Evolutionary conservation across 2,329 filamentous ascomycete species (phyloP), one percentile per base, ranked within the genome.

Genomic region (Cryphonectria radicalis): DNA sequence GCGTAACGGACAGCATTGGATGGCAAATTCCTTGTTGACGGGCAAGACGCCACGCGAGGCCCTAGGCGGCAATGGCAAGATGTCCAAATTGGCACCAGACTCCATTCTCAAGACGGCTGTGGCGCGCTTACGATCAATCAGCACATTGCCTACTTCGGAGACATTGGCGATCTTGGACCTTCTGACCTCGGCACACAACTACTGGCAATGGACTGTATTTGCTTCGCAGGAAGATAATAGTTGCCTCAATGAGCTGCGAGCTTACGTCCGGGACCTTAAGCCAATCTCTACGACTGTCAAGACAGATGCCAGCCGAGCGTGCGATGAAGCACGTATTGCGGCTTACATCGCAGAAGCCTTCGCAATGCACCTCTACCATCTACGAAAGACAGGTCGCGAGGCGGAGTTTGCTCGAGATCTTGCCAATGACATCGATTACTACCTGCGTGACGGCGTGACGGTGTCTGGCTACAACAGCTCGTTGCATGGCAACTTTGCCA

Each of bases 131-230:
- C 87, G 88, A 25, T 85, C 85, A 14, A 89, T 97, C 72, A 86
- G 88, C 35, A 84, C 87, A 1, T 80, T 95, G 32, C 85, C 91
- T 11, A 85, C 88, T n/a, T 83, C 84, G 46, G 89, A 94, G 73
- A 89, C 91, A 4, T 83, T 94, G 32, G 90, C 92, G 0, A 90
- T 98, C 76, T 85, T 99, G 22, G 91, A 95, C 76, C 98, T 98
- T 79, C 89, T 98, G 53, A 90, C 93, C 2, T 90, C 92, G 3
- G 93, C 95, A 5, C 95, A 98, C 78, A 96, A 97, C 79, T 93
- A 94, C 78, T 98, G 95, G 95, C 92, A 95, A 0, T 97, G 95
- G 93, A 95, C 94, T 1, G 94, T 97, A 70, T 91, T 93, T 70
- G 90, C 92, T 55, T 84, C 97, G 50, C 89, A 92, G 73, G 91